Percentiles rank a stretch among this genome's conserved stretches.
Evolutionary conservation across 768 basidiomycete species (phyloP).

Genomic region (Suillus occidentalis): DNA sequence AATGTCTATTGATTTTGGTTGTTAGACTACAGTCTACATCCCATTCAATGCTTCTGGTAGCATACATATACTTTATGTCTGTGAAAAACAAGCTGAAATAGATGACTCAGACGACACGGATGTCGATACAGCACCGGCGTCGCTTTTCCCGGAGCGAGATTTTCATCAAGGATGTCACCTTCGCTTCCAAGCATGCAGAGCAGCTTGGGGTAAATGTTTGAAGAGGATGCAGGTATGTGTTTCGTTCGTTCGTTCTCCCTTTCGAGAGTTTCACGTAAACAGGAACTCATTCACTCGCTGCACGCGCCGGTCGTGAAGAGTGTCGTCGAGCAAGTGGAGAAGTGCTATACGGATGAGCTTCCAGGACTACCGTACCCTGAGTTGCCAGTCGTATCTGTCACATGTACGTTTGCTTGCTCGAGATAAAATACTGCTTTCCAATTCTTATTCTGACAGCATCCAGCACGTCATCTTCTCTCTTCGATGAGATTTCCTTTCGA

Average conservation of each 20-base stretch:
- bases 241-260: not conserved
- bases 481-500: constrained; percentile 42
- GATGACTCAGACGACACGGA: not conserved
- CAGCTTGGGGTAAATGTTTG: constrained; percentile 61
- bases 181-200: constrained; percentile 53
- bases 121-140: not conserved
- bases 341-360: constrained; percentile 45
- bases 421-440: not conserved
- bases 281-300: constrained; percentile 49
- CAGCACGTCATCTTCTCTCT: constrained; percentile 44
- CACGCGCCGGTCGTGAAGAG: constrained; percentile 48
- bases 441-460: constrained; percentile 30
- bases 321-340: constrained; percentile 43
- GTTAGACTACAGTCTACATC: constrained; percentile 32
- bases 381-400: constrained; percentile 57
- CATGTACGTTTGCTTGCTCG: constrained; percentile 39
- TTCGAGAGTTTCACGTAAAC: constrained; percentile 1
- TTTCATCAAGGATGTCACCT: constrained; percentile 34
- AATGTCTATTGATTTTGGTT: constrained; percentile 12
- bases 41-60: constrained; percentile 25
- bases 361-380: constrained; percentile 61
- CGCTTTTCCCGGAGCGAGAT: constrained; percentile 31
- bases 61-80: not conserved
- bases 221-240: constrained; percentile 52
- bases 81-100: not conserved